Conservation (phyloP, 2,329 filamentous ascomycete genomes). For the Colletotrichum sp. region DNA sequence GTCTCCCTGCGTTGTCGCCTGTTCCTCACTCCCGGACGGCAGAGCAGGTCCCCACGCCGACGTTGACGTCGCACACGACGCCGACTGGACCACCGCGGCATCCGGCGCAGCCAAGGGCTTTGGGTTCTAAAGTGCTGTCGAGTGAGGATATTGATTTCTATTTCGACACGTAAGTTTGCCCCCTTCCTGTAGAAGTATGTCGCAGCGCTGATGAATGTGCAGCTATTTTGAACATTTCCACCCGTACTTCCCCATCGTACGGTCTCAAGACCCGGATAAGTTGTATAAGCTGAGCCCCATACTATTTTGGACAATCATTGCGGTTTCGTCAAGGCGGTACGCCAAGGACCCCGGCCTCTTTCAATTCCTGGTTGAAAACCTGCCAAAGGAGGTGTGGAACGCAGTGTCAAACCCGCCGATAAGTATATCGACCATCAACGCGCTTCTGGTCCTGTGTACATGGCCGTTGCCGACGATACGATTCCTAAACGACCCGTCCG, state of each 20-base stretch:
- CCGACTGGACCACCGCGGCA: conserved; percentile 28
- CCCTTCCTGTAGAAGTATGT: background rate
- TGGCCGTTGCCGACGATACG: conserved; percentile 59
- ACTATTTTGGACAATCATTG: conserved; percentile 62
- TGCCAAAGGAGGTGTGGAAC: conserved; percentile 51
- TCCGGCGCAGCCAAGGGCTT: conserved; percentile 44
- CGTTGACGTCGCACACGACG: conserved; percentile 31
- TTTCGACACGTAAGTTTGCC: conserved; percentile 52
- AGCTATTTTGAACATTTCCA: conserved; percentile 60
- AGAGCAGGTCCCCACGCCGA: conserved; percentile 28
- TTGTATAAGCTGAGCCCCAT: conserved; percentile 52
- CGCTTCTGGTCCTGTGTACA: conserved; percentile 54
- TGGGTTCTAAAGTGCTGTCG: conserved; percentile 53
- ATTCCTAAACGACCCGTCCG: conserved; percentile 55
- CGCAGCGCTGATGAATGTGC: background rate
- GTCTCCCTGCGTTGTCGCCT: conserved; percentile 14
- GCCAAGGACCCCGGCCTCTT: conserved; percentile 47
- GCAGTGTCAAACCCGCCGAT: conserved; percentile 47
- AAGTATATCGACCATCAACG: conserved; percentile 54
- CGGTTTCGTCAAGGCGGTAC: conserved; percentile 55
- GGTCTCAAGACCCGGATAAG: conserved; percentile 53
- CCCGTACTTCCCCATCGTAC: conserved; percentile 56
- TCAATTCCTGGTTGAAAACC: conserved; percentile 49
- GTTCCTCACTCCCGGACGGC: background rate
- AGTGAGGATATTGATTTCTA: conserved; percentile 61